Percentiles rank a stretch among this genome's conserved stretches.
phyloP scores from a whole-genome alignment of 2,329 filamentous ascomycete genomes.

The Cadophora gregata region DNA sequence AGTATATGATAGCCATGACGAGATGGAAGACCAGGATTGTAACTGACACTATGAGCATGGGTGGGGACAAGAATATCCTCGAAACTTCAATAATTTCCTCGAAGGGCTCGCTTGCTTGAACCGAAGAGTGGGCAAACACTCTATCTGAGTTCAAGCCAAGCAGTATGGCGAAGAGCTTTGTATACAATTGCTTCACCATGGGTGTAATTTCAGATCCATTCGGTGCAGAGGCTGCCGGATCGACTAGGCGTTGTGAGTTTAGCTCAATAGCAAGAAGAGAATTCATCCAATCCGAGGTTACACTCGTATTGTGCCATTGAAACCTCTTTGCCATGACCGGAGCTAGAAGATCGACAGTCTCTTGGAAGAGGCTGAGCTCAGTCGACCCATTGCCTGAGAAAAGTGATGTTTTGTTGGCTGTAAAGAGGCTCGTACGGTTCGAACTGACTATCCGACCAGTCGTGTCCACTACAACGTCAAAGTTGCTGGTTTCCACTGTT shows the following conservation, averaged over 20 bases:
- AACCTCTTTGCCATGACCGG: neutral
- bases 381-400: slow-evolving; percentile 17
- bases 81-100: slow-evolving; percentile 12
- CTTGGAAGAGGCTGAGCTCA: neutral
- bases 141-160: slow-evolving; percentile 50
- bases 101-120: neutral
- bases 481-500: slow-evolving; percentile 42
- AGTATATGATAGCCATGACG: slow-evolving; percentile 51
- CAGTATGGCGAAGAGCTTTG: slow-evolving; percentile 50
- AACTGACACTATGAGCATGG: slow-evolving; percentile 54
- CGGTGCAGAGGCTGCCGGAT: slow-evolving; percentile 45
- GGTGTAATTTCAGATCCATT: neutral
- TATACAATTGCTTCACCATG: slow-evolving; percentile 44
- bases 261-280: slow-evolving; percentile 49
- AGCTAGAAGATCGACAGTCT: slow-evolving; percentile 16
- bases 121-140: slow-evolving; percentile 43
- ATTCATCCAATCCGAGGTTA: slow-evolving; percentile 53
- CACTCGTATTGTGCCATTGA: slow-evolving; percentile 55
- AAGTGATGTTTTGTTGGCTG: neutral
- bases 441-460: slow-evolving; percentile 42
- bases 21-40: slow-evolving; percentile 52
- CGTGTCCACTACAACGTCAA: slow-evolving; percentile 45
- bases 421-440: slow-evolving; percentile 22
- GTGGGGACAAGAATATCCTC: slow-evolving; percentile 55
- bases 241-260: slow-evolving; percentile 46